Evolutionary conservation across 192 early-diverging fungal genomes (phyloP).

Genomic region (Mortierella alpina): DNA sequence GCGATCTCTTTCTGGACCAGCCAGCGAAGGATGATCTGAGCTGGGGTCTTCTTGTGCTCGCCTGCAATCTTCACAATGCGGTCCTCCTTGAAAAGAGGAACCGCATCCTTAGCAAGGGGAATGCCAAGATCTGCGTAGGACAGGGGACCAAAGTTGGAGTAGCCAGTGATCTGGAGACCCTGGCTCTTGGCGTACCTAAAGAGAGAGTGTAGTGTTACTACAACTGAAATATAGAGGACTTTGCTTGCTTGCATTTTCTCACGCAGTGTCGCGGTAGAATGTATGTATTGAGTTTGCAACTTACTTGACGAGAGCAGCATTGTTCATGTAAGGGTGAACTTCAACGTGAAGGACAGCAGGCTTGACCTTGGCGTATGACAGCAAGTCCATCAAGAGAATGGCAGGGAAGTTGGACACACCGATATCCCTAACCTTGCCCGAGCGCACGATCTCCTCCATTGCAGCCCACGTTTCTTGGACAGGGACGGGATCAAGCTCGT

Average conservation of each 20-base stretch:
- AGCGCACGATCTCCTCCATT: conserved; percentile 77
- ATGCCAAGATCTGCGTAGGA: conserved; percentile 53
- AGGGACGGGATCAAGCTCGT: conserved; percentile 56
- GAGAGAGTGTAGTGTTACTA: neutral
- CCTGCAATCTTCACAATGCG: conserved; percentile 65
- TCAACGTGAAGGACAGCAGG: conserved; percentile 84
- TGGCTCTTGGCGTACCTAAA: conserved; percentile 57
- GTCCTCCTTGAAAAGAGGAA: conserved; percentile 61
- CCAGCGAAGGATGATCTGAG: conserved; percentile 76
- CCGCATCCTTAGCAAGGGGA: conserved; percentile 35
- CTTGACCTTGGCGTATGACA: conserved; percentile 67
- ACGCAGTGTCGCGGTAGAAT: no score
- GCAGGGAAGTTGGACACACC: conserved; percentile 80
- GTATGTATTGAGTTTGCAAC: neutral
- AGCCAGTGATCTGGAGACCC: conserved; percentile 75
- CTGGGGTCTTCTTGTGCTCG: conserved; percentile 61
- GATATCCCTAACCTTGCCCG: conserved; percentile 64
- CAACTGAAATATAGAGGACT: no score
- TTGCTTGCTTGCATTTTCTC: no score
- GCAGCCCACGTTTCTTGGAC: conserved; percentile 74
- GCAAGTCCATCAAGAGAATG: conserved; percentile 63
- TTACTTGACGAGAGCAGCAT: conserved; percentile 70
- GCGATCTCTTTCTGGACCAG: conserved; percentile 69
- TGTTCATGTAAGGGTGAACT: conserved; percentile 79
- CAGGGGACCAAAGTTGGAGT: conserved; percentile 74